Conservation (phyloP, 2,329 filamentous ascomycete species). For the Verticillium longisporum region DNA sequence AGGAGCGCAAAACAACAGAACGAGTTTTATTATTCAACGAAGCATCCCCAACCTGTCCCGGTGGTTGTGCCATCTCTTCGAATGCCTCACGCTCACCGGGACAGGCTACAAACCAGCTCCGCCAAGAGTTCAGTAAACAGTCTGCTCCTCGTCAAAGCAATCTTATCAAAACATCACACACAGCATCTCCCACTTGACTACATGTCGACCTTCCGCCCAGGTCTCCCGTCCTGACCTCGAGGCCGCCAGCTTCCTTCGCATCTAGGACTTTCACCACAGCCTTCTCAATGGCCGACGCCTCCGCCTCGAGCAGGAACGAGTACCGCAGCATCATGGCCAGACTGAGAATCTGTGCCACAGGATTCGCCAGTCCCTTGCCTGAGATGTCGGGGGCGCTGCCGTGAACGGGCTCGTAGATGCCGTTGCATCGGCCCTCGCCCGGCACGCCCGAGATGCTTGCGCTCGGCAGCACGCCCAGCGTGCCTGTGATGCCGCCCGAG, state of each 20-base stretch:
- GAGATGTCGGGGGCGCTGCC: conserved; percentile 68
- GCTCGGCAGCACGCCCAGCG: conserved; percentile 35
- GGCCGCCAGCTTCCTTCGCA: conserved; percentile 26
- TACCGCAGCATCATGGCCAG: conserved; percentile 71
- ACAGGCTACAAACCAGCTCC: not conserved
- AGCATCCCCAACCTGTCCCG: no score
- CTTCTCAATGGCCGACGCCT: conserved; percentile 35
- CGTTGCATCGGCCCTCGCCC: conserved; percentile 42
- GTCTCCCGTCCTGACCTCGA: conserved; percentile 55
- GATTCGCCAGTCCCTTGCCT: conserved; percentile 66
- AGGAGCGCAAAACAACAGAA: no score
- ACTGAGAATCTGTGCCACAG: conserved; percentile 64
- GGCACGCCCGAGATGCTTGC: conserved; percentile 36
- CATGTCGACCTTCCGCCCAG: conserved; percentile 59
- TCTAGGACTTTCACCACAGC: conserved; percentile 45
- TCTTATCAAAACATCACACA: conserved; percentile 10
- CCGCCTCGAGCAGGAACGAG: conserved; percentile 26
- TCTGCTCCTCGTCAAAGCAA: not conserved
- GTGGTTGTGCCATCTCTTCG: no score
- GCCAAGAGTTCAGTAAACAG: no score
- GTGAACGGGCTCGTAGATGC: conserved; percentile 55
- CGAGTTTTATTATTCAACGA: no score
- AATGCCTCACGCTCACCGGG: no score
- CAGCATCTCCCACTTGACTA: conserved; percentile 60
- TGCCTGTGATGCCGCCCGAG: conserved; percentile 37